phyloP scores from a whole-genome alignment of 2,329 filamentous ascomycete genomes.

The Emergomyces orientalis region DNA sequence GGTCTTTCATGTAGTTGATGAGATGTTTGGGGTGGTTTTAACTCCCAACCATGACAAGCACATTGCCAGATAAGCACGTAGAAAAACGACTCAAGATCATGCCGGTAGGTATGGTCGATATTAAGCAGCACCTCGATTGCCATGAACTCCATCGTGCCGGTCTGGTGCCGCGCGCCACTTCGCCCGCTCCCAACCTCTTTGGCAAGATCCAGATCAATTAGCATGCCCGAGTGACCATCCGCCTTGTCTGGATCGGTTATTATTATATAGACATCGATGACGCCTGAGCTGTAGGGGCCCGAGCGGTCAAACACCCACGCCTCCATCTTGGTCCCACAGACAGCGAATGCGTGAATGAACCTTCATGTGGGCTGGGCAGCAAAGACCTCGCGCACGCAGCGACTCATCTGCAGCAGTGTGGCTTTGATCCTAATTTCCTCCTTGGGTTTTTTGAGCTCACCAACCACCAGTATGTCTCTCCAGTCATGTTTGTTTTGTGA shows the following conservation, averaged over 20 bases:
- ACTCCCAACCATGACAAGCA: too few relatives aligned
- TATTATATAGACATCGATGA: conserved; percentile 23
- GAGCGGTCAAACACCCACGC: conserved; percentile 29
- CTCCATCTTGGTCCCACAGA: conserved; percentile 19
- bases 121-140: not conserved
- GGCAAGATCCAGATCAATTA: too few relatives aligned
- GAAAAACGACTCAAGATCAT: too few relatives aligned
- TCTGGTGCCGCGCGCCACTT: not conserved
- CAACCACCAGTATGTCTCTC: too few relatives aligned
- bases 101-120: not conserved
- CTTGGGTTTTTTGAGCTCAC: too few relatives aligned
- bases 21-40: too few relatives aligned
- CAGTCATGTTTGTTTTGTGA: too few relatives aligned
- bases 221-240: not conserved
- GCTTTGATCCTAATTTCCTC: too few relatives aligned
- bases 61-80: too few relatives aligned
- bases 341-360: conserved; percentile 26
- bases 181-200: not conserved
- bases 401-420: too few relatives aligned
- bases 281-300: conserved; percentile 23
- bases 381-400: conserved; percentile 19
- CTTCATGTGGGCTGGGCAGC: conserved; percentile 22
- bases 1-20: too few relatives aligned
- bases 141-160: not conserved
- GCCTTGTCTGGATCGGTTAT: too few relatives aligned